Percentiles rank a stretch among this genome's conserved stretches.
Conservation (phyloP, 2,329 filamentous ascomycete species). For the Aspergillus jensenii region DNA sequence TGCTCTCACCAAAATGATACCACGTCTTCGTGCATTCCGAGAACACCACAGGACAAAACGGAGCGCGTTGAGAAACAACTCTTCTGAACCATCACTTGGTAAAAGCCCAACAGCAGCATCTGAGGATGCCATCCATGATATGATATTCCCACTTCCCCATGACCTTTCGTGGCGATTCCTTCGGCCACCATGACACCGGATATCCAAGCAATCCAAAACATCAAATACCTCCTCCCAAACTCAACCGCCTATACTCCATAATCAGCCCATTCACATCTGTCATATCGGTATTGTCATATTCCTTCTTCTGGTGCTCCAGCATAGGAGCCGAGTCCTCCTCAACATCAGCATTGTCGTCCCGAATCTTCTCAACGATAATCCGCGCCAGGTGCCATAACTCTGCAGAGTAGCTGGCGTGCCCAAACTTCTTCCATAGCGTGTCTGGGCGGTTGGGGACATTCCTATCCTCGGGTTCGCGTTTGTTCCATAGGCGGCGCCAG, state of each 20-base stretch:
- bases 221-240: constrained; percentile 10
- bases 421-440: constrained; percentile 27
- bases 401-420: constrained; percentile 25
- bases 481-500: constrained; percentile 28
- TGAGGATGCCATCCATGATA: background rate
- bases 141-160: constrained; percentile 1
- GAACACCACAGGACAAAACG: background rate
- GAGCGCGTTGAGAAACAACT: background rate
- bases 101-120: background rate
- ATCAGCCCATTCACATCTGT: constrained; percentile 25
- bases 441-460: constrained; percentile 16
- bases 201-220: background rate
- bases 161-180: background rate
- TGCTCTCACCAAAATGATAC: background rate
- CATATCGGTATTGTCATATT: constrained; percentile 28
- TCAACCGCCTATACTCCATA: constrained; percentile 25
- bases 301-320: background rate
- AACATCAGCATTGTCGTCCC: background rate
- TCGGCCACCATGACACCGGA: background rate
- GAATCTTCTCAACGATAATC: constrained; percentile 20
- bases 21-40: background rate
- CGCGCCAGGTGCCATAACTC: constrained; percentile 30
- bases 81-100: background rate
- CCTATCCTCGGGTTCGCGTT: constrained; percentile 19
- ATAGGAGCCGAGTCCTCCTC: background rate